These are phyloP conservation scores for Penicillium sclerotigenum DNA, from an alignment of 2,329 filamentous ascomycete genomes.

Conservation along the genomic window DNA sequence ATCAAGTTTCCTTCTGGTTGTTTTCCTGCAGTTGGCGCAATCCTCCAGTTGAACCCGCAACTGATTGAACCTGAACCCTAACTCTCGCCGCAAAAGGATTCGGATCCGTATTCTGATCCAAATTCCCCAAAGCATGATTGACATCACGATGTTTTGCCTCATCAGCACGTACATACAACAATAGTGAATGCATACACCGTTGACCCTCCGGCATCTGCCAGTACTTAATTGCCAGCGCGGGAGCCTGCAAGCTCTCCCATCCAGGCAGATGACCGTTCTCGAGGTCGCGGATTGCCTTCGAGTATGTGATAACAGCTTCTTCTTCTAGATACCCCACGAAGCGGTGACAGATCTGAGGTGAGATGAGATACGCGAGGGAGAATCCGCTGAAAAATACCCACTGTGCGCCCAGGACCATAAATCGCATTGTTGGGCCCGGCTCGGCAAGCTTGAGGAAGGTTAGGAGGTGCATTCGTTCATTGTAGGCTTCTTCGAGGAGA, in stretches of 20 bases:
- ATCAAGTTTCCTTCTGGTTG: not conserved
- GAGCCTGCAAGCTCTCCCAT: slow-evolving; percentile 72
- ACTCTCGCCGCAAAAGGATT: slow-evolving; percentile 61
- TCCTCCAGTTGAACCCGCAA: not conserved
- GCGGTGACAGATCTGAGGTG: slow-evolving; percentile 81
- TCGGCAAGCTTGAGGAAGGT: slow-evolving; percentile 89
- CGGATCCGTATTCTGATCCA: slow-evolving; percentile 77
- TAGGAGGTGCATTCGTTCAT: slow-evolving; percentile 86
- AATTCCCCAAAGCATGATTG: slow-evolving; percentile 85
- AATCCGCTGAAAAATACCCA: slow-evolving; percentile 94
- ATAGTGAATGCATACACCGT: slow-evolving; percentile 76
- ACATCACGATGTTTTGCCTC: slow-evolving; percentile 85
- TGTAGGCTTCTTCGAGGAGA: slow-evolving; percentile 81
- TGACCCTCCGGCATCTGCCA: slow-evolving; percentile 84
- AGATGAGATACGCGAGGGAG: slow-evolving; percentile 82
- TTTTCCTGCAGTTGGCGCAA: not conserved
- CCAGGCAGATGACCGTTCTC: slow-evolving; percentile 75
- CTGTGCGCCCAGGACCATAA: slow-evolving; percentile 86
- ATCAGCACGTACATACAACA: slow-evolving; percentile 79
- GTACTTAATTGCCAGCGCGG: slow-evolving; percentile 81
- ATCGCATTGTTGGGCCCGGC: slow-evolving; percentile 80
- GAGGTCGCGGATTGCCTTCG: slow-evolving; percentile 76
- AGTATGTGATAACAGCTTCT: slow-evolving; percentile 90
- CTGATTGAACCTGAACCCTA: slow-evolving; percentile 5
- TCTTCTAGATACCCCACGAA: slow-evolving; percentile 97